phyloP scores from a whole-genome alignment of 2,329 filamentous ascomycete genomes.

The Bipolaris oryzae region DNA sequence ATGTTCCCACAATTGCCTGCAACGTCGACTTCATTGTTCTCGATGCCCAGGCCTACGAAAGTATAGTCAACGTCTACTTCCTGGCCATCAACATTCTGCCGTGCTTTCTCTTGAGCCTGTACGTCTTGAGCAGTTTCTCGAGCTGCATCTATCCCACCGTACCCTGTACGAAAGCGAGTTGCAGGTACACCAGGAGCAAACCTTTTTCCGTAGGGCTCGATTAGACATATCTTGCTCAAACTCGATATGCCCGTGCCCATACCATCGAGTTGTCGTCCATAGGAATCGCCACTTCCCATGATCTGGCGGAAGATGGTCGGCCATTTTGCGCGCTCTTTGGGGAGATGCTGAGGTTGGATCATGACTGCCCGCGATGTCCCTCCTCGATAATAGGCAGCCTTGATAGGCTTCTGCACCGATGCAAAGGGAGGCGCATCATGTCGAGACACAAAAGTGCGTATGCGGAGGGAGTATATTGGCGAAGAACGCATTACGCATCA shows the following conservation, averaged over 20 bases:
- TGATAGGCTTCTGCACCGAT: slow-evolving; percentile 27
- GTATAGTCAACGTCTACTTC: slow-evolving; percentile 68
- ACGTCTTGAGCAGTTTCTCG: slow-evolving; percentile 9
- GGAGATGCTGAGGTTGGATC: slow-evolving; percentile 61
- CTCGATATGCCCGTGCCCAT: slow-evolving; percentile 72
- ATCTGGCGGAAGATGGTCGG: slow-evolving; percentile 60
- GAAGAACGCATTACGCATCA: slow-evolving; percentile 35
- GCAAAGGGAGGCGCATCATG: slow-evolving; percentile 11
- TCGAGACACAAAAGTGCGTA: slow-evolving; percentile 18
- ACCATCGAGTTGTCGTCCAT: slow-evolving; percentile 74
- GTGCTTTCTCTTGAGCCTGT: slow-evolving; percentile 8
- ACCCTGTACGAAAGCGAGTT: slow-evolving; percentile 14
- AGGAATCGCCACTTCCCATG: slow-evolving; percentile 69
- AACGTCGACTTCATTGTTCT: slow-evolving; percentile 65
- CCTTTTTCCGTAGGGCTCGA: slow-evolving; percentile 51
- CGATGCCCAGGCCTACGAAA: slow-evolving; percentile 71
- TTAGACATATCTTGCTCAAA: slow-evolving; percentile 73
- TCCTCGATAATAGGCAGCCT: slow-evolving; percentile 67
- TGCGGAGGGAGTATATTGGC: slow-evolving; percentile 22
- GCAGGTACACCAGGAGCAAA: slow-evolving; percentile 1
- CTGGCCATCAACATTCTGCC: slow-evolving; percentile 2
- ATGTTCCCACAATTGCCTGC: slow-evolving; percentile 80
- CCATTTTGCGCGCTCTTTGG: slow-evolving; percentile 55
- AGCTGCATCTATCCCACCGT: slow-evolving; percentile 19
- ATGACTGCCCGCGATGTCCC: slow-evolving; percentile 73